Conservation (phyloP, 2,329 filamentous ascomycete genomes). For the Aspergillus glaucus region DNA sequence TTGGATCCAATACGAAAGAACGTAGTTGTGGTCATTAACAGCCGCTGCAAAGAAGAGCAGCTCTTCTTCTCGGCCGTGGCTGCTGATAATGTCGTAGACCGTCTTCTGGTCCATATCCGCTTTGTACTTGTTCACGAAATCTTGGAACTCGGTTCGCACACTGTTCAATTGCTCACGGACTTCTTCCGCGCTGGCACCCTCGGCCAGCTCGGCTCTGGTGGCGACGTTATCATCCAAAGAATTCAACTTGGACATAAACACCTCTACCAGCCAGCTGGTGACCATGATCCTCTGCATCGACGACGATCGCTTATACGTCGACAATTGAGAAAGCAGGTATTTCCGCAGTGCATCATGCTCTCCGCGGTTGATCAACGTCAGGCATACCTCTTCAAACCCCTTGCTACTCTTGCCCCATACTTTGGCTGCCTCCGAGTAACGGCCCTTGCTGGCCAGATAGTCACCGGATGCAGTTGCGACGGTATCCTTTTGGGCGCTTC, state of each 20-base stretch:
- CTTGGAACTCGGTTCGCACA: conserved; percentile 74
- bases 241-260: conserved; percentile 97
- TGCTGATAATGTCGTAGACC: conserved; percentile 91
- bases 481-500: conserved; percentile 74
- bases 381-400: conserved; percentile 89
- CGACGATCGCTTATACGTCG: conserved; percentile 71
- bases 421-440: conserved; percentile 76
- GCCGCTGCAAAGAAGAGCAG: conserved; percentile 84
- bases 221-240: conserved; percentile 89
- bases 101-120: conserved; percentile 83
- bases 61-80: conserved; percentile 89
- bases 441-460: conserved; percentile 71
- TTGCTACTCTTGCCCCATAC: conserved; percentile 95
- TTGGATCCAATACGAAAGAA: conserved; percentile 95
- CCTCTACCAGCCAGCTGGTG: conserved; percentile 86
- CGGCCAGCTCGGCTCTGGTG: conserved; percentile 74
- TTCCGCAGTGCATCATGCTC: conserved; percentile 87
- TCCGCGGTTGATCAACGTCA: conserved; percentile 81
- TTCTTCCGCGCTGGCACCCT: conserved; percentile 63
- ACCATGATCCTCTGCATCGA: conserved; percentile 95
- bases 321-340: conserved; percentile 80
- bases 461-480: conserved; percentile 91
- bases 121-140: conserved; percentile 81
- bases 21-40: conserved; percentile 87
- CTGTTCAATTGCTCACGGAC: conserved; percentile 60